These are phyloP conservation scores for Trypanosoma brucei DNA, from an alignment of 208 protist species.

Conservation along the genomic window DNA sequence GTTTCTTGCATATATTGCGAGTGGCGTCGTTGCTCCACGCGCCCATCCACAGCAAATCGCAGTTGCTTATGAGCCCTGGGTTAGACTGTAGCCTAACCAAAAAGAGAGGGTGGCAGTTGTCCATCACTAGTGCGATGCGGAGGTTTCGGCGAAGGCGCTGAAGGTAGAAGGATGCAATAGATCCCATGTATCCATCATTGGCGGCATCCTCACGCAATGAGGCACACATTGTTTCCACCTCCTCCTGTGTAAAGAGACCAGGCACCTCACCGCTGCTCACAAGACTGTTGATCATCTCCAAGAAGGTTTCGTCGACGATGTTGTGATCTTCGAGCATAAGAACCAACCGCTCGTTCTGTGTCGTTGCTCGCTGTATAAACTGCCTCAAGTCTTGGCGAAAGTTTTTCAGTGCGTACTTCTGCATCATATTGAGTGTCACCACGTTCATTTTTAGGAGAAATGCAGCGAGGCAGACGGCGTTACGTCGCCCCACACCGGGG, in stretches of 20 bases:
- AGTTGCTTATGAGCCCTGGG: slow-evolving; percentile 92
- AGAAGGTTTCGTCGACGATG: slow-evolving; percentile 94
- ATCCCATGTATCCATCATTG: slow-evolving; percentile 80
- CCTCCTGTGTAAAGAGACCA: slow-evolving; percentile 95
- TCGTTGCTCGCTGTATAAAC: slow-evolving; percentile 74
- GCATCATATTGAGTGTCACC: slow-evolving; percentile 86
- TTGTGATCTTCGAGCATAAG: slow-evolving; percentile 96
- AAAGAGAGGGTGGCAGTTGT: slow-evolving; percentile 89
- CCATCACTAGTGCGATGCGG: slow-evolving; percentile 92
- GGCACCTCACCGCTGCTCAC: slow-evolving; percentile 92
- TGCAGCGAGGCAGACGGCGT: slow-evolving; percentile 74
- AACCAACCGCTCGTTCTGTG: slow-evolving; percentile 87
- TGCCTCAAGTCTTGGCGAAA: slow-evolving; percentile 81
- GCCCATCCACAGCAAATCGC: slow-evolving; percentile 94
- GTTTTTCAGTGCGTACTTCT: slow-evolving; percentile 88
- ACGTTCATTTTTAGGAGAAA: slow-evolving; percentile 86
- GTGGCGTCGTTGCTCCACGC: slow-evolving; percentile 86
- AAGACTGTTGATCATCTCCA: slow-evolving; percentile 95
- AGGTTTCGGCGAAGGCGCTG: slow-evolving; percentile 87
- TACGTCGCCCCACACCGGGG: slow-evolving; percentile 86
- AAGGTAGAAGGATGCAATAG: slow-evolving; percentile 82
- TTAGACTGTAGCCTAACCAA: slow-evolving; percentile 89
- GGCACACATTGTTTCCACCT: slow-evolving; percentile 92
- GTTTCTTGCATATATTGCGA: slow-evolving; percentile 76
- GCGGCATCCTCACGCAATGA: slow-evolving; percentile 85